A percentile compares a stretch with the other conserved stretches of the same genome.
These are phyloP conservation scores for Delonix regia DNA, from an alignment of 306 rosid species.

Conservation along the genomic window DNA sequence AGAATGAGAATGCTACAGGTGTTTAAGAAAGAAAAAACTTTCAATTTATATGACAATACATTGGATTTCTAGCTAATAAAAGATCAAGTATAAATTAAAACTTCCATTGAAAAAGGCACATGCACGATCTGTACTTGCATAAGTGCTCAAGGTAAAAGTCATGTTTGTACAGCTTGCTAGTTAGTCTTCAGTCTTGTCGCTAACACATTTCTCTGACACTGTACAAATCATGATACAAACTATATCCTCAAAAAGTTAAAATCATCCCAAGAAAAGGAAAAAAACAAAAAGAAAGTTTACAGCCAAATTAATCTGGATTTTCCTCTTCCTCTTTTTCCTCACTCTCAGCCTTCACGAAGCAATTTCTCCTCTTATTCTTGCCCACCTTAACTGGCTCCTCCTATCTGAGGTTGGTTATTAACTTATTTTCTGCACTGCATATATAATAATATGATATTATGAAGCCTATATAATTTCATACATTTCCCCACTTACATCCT, in stretches of 20 bases:
- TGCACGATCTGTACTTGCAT: neutral
- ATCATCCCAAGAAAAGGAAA: no score
- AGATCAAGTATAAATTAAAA: neutral
- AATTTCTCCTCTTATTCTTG: slow-evolving; percentile 43
- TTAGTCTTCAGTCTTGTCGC: slow-evolving; percentile 36
- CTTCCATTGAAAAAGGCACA: neutral
- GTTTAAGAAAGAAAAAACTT: no score
- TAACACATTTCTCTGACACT: slow-evolving; percentile 18
- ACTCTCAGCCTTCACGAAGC: slow-evolving; percentile 32
- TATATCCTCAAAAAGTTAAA: slow-evolving; percentile 35
- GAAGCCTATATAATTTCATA: neutral
- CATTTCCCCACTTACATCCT: neutral
- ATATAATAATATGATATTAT: neutral
- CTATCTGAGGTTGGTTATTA: slow-evolving; percentile 43
- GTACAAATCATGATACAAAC: slow-evolving; percentile 49
- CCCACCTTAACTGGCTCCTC: neutral
- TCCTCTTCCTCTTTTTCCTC: neutral
- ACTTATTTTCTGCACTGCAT: slow-evolving; percentile 31
- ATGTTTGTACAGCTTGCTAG: slow-evolving; percentile 50
- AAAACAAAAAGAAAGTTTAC: slow-evolving; percentile 23
- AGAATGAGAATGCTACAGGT: no score
- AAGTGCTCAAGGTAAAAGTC: slow-evolving; percentile 38
- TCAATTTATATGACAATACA: no score
- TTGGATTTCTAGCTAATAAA: neutral
- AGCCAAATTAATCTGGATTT: slow-evolving; percentile 27